These are phyloP conservation scores for Croton setiger DNA, from an alignment of 441 rosid species.

Conservation along the genomic window DNA sequence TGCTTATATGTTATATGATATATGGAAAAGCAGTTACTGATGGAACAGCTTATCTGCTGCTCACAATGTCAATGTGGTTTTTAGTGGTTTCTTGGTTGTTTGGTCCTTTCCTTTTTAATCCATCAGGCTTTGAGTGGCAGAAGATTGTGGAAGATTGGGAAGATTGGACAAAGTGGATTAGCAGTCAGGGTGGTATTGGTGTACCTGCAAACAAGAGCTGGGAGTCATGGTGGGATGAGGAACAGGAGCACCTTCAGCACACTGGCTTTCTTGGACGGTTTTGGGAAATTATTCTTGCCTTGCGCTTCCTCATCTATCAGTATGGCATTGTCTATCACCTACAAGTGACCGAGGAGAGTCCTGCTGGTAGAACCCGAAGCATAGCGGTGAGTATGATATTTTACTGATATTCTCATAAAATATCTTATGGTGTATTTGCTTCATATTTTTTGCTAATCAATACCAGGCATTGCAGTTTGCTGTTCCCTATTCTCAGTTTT, in stretches of 20 bases:
- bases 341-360: slow-evolving; percentile 47
- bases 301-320: slow-evolving; percentile 76
- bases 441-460: background rate
- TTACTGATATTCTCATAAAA: background rate
- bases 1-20: slow-evolving; percentile 67
- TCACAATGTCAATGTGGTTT: slow-evolving; percentile 87
- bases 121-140: slow-evolving; percentile 95
- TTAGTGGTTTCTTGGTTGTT: slow-evolving; percentile 79
- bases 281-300: slow-evolving; percentile 70
- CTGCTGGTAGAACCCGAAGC: slow-evolving; percentile 57
- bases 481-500: background rate
- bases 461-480: background rate
- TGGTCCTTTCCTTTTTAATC: slow-evolving; percentile 84
- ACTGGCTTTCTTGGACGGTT: slow-evolving; percentile 65
- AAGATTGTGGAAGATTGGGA: slow-evolving; percentile 97
- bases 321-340: slow-evolving; percentile 87
- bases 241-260: slow-evolving; percentile 80
- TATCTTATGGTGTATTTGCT: slow-evolving; percentile 3
- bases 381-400: slow-evolving; percentile 48
- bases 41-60: slow-evolving; percentile 35
- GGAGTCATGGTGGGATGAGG: slow-evolving; percentile 99
- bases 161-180: slow-evolving; percentile 93
- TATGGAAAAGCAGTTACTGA: slow-evolving; percentile 55
- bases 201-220: slow-evolving; percentile 91
- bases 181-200: slow-evolving; percentile 88